Percentiles rank a stretch among this genome's conserved stretches.
Evolutionary conservation across 73 alveolate genomes (phyloP).

Genomic region (Paramecium primaurelia): DNA sequence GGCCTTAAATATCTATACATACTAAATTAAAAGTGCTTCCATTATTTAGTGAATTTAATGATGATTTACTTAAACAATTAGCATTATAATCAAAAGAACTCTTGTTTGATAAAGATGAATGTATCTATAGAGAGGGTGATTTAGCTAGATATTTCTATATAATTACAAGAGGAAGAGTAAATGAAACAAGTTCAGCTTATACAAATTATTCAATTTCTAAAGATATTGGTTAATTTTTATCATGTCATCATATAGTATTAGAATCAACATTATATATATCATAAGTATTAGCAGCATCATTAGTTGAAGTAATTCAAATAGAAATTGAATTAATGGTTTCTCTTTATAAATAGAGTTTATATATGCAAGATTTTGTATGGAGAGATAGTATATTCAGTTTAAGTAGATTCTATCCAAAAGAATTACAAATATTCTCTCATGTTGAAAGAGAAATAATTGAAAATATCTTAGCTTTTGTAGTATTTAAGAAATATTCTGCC

Average conservation of each 20-base stretch:
- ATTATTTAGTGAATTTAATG: conserved; percentile 37
- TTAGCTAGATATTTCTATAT: conserved; percentile 54
- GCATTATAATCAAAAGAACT: conserved; percentile 19
- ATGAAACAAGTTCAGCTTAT: neutral
- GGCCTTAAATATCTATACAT: conserved; percentile 32
- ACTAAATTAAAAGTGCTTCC: conserved; percentile 27
- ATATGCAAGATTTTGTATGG: conserved; percentile 21
- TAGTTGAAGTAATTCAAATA: neutral
- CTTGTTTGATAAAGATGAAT: conserved; percentile 58
- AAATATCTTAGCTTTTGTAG: neutral
- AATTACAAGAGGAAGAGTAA: conserved; percentile 63
- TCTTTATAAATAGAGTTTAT: neutral
- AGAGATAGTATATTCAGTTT: conserved; percentile 1
- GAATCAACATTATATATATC: neutral
- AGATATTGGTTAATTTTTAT: conserved; percentile 43
- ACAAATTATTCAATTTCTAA: neutral
- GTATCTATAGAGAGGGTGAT: conserved; percentile 53
- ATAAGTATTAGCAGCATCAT: neutral
- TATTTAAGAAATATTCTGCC: neutral
- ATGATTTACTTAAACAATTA: conserved; percentile 19
- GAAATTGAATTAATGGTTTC: neutral
- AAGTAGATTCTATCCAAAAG: conserved; percentile 39
- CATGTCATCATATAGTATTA: conserved; percentile 39
- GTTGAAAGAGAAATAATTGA: neutral
- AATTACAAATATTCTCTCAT: neutral